phyloP scores from a whole-genome alignment of 1,139 yeast species.

The Wickerhamomyces sp. region DNA sequence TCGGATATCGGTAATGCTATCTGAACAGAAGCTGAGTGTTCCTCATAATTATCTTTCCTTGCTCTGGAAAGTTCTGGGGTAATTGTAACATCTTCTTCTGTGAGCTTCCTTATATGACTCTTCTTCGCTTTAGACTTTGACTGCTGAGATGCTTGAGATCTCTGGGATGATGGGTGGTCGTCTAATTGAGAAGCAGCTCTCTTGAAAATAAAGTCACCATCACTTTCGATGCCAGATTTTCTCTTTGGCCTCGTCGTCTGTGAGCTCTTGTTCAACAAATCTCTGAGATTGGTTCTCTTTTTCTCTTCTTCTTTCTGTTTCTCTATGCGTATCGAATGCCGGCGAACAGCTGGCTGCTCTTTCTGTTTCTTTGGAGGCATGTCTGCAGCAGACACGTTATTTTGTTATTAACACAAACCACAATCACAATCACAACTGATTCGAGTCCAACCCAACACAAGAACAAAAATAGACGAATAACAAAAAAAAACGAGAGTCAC shows the following conservation, averaged over 20 bases:
- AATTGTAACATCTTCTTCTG: slow-evolving; percentile 18
- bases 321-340: slow-evolving; percentile 6
- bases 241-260: slow-evolving; percentile 5
- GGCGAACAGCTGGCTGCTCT: background rate
- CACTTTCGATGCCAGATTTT: slow-evolving; percentile 10
- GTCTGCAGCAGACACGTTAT: background rate
- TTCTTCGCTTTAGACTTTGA: slow-evolving; percentile 2
- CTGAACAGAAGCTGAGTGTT: slow-evolving; percentile 22
- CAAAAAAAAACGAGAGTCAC: background rate
- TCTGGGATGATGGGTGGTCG: background rate
- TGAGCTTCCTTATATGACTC: slow-evolving; percentile 18
- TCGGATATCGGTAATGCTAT: slow-evolving; percentile 35
- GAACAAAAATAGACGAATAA: background rate
- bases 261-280: slow-evolving; percentile 14
- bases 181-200: slow-evolving; percentile 9
- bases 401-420: background rate
- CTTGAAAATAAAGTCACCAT: slow-evolving; percentile 20
- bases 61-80: slow-evolving; percentile 18
- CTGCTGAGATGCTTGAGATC: slow-evolving; percentile 1
- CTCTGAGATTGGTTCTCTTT: slow-evolving; percentile 18
- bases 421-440: too few species aligned
- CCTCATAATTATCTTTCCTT: slow-evolving; percentile 13
- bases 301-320: slow-evolving; percentile 10
- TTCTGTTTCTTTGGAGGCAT: slow-evolving; percentile 1
- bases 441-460: too few species aligned